These are phyloP conservation scores for Boletus rubroflammeus DNA, from an alignment of 768 basidiomycete genomes.

Conservation along the genomic window DNA sequence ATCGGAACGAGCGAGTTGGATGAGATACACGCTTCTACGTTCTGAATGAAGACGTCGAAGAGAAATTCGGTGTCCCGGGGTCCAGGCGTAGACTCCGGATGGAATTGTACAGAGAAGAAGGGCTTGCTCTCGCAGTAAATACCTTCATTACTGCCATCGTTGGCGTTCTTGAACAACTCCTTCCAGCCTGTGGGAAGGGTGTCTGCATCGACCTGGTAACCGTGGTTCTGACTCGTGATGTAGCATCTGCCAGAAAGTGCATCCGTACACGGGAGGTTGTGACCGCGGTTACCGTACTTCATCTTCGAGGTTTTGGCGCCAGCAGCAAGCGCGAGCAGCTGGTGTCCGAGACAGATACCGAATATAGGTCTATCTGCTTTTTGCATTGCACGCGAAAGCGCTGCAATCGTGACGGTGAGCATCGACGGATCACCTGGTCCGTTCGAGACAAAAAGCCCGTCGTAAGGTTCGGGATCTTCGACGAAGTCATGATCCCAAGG, in stretches of 20 bases:
- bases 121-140: conserved; percentile 91
- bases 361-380: conserved; percentile 85
- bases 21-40: conserved; percentile 68
- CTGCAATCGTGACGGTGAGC: conserved; percentile 65
- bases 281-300: conserved; percentile 99
- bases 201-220: conserved; percentile 85
- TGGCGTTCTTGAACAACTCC: conserved; percentile 93
- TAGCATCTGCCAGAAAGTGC: conserved; percentile 93
- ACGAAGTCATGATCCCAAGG: conserved; percentile 97
- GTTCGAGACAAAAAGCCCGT: conserved; percentile 96
- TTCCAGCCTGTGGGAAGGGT: conserved; percentile 85
- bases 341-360: conserved; percentile 98
- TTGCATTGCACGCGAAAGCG: conserved; percentile 64
- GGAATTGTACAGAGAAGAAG: conserved; percentile 99
- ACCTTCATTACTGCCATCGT: conserved; percentile 96
- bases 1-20: conserved; percentile 56
- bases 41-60: conserved; percentile 95
- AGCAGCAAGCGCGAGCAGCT: conserved; percentile 90
- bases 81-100: conserved; percentile 95
- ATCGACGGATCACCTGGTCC: conserved; percentile 96
- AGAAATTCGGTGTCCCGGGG: conserved; percentile 98
- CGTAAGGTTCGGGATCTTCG: conserved; percentile 74
- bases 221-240: conserved; percentile 99
- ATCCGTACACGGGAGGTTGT: conserved; percentile 97
- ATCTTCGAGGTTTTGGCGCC: conserved; percentile 96